Conservation (phyloP, 306 rosid genomes). For the Inga leiocalycina region DNA sequence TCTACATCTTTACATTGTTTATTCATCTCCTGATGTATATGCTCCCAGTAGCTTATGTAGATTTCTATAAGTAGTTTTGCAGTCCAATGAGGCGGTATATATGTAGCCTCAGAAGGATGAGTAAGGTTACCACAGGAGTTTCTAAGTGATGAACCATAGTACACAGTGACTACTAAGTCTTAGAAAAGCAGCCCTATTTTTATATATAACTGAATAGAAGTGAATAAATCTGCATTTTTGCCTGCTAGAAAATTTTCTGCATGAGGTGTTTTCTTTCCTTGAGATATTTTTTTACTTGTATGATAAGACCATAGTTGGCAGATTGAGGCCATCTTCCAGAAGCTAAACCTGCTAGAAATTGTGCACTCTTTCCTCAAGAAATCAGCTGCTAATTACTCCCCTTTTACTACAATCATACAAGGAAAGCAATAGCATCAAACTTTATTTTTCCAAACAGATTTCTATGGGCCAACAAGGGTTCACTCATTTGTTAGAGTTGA, state of each 20-base stretch:
- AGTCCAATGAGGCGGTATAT: neutral
- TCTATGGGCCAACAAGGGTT: neutral
- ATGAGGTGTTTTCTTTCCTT: neutral
- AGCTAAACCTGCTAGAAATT: neutral
- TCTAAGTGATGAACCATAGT: neutral
- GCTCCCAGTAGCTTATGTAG: slow-evolving; percentile 19
- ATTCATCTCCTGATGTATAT: slow-evolving; percentile 24
- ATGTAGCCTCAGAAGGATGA: neutral
- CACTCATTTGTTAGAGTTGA: neutral
- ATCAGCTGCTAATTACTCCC: neutral
- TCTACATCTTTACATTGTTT: slow-evolving; percentile 25
- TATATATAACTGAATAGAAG: neutral
- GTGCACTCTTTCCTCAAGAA: neutral
- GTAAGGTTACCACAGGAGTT: neutral
- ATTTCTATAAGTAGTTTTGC: neutral
- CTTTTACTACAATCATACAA: neutral
- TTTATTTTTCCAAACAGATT: neutral
- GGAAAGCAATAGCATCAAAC: neutral
- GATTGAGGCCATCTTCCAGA: neutral
- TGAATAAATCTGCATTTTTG: neutral
- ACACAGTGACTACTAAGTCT: neutral
- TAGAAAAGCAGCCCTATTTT: neutral
- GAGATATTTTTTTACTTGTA: neutral
- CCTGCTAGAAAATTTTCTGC: neutral
- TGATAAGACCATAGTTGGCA: neutral